Percentiles rank a stretch among this genome's conserved stretches.
These are phyloP conservation scores for Penicillium parvum DNA, from an alignment of 495 filamentous ascomycete genomes.

Conservation along the genomic window DNA sequence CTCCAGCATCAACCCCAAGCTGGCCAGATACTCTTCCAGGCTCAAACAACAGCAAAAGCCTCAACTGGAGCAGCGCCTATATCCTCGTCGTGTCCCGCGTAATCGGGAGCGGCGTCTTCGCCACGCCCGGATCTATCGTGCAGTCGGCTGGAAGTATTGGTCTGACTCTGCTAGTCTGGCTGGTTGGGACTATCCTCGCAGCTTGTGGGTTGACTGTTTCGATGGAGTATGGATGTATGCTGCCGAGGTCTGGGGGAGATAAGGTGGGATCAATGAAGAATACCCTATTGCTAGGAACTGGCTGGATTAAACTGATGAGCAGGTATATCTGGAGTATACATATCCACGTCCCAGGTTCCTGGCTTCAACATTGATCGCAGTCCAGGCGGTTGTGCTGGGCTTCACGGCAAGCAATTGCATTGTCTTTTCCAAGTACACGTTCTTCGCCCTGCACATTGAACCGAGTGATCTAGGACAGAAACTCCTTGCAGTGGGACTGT, in stretches of 20 bases:
- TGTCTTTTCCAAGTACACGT: conserved; percentile 41
- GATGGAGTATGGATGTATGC: conserved; percentile 69
- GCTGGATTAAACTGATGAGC: conserved; percentile 2
- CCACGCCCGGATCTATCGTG: conserved; percentile 66
- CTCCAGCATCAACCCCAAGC: background rate
- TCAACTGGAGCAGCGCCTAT: conserved; percentile 65
- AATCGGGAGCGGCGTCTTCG: conserved; percentile 73
- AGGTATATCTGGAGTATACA: conserved; percentile 70
- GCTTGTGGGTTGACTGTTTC: conserved; percentile 56
- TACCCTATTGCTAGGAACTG: background rate
- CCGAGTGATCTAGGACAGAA: conserved; percentile 37
- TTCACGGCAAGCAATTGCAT: conserved; percentile 55
- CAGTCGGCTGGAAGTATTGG: conserved; percentile 64
- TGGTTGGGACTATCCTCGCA: conserved; percentile 56
- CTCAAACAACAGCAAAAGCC: conserved; percentile 18
- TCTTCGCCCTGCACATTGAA: conserved; percentile 34
- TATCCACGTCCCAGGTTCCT: conserved; percentile 67
- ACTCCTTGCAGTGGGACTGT: conserved; percentile 30
- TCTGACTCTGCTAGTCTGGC: conserved; percentile 59
- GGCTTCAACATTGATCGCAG: conserved; percentile 61
- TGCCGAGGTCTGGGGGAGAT: conserved; percentile 64
- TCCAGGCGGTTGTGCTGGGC: conserved; percentile 63
- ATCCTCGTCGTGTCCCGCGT: conserved; percentile 74
- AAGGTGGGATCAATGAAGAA: conserved; percentile 53
- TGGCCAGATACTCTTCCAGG: conserved; percentile 15